Base-by-base conservation (phyloP, 371 early-diverging fungal species). In the Mucor plumbeus region DNA sequence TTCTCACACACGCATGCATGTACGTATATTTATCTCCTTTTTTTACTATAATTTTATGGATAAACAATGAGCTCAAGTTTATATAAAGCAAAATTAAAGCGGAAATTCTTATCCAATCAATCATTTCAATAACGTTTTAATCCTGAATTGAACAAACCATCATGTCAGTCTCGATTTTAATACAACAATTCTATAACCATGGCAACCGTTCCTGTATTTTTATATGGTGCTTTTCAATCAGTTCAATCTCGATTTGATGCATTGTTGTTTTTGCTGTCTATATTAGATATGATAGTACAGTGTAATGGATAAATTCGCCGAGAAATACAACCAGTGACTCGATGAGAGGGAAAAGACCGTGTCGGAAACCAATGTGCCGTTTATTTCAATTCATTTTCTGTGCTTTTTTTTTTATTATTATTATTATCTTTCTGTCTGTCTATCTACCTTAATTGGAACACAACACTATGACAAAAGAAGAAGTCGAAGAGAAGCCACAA, bases 401-500 rank as follows among this genome's bases (percentile, higher is more conserved):
- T 3, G n/a, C n/a, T n/a, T n/a, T n/a, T n/a, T n/a, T 33, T 35
- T 57, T 35, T 26, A 6, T 56, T 26, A 26, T 26, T 26, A 26
- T 26, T 26, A 26, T 26, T 26, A 26, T 26, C 26, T 35, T 35
- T 57, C 17, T 57, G 5, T 57, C 35, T 8, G 17, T 47, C 19
- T 9, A 47, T 47, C 21, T 8, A 47, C 9, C 47, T 47, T 47
- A 3, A n/a, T 44, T 44, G 1, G 47, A 26, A 53, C 14, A 53
- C 53, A 53, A 53, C 53, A 59, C 36, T 19, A 59, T 59, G 59
- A 39, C 59, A 59, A 59, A 39, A 41, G 40, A 59, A 59, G 40
- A 59, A 21, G 21, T 17, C 19, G 59, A 59, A 36, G 57, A n/a
- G 26, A 59, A 36, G 26, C 15, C 39, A 7, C 26, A 59, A 36